Evolutionary conservation across 129 eudicot species (phyloP).

Genomic region (Centaurea solstitialis): DNA sequence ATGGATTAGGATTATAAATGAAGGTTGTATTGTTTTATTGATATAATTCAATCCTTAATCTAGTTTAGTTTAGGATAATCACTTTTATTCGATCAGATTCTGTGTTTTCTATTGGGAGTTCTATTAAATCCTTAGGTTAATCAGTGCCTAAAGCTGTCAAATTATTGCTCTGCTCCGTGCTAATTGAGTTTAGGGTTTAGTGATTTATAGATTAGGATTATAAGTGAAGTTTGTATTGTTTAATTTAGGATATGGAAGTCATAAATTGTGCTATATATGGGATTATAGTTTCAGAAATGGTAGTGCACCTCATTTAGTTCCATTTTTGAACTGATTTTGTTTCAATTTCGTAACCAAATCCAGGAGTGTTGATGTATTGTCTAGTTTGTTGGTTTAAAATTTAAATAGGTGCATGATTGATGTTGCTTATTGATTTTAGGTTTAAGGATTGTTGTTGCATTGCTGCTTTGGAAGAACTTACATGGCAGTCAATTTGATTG

Average conservation of each 20-base stretch:
- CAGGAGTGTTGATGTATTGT: conserved; percentile 1
- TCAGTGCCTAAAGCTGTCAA: neutral
- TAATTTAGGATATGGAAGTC: conserved; percentile 4
- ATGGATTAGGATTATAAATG: conserved; percentile 14
- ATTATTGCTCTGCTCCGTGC: neutral
- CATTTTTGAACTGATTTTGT: conserved; percentile 3
- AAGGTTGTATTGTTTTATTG: neutral
- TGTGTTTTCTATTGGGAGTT: neutral
- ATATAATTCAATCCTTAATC: neutral
- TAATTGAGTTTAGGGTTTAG: conserved; percentile 30
- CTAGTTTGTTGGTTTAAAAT: neutral
- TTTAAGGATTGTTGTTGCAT: neutral
- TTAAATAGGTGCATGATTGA: neutral
- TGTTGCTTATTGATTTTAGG: neutral
- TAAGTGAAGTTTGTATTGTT: conserved; percentile 1
- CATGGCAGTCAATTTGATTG: neutral
- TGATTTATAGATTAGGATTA: conserved; percentile 15
- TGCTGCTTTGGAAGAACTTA: neutral
- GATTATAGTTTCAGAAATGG: neutral
- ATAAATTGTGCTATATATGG: neutral
- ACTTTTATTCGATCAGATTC: neutral
- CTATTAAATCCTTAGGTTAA: neutral
- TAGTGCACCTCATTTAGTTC: neutral
- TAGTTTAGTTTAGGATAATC: conserved; percentile 15
- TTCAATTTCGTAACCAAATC: neutral